Conservation (phyloP, 1,284 basidiomycete species). For the Cutaneotrichosporon sp. region DNA sequence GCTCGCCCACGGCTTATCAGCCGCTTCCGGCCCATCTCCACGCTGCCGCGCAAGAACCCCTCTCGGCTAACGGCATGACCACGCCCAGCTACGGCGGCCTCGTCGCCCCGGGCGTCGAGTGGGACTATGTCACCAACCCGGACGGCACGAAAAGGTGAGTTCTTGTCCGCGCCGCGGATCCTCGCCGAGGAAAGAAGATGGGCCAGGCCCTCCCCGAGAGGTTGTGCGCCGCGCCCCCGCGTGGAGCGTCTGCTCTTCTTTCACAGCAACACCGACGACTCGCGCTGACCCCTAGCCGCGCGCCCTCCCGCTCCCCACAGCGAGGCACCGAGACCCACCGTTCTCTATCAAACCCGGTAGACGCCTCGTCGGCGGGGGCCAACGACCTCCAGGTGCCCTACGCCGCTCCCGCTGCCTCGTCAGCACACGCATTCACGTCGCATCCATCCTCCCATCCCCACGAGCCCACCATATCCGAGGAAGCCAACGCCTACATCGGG, state of each 20-base stretch:
- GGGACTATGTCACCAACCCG: conserved; percentile 47
- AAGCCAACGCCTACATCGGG: conserved; percentile 29
- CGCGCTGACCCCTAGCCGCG: conserved; percentile 5
- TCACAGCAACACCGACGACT: no score
- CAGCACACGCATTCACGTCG: conserved; percentile 21
- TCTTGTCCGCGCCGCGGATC: not conserved
- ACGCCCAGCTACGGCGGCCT: conserved; percentile 54
- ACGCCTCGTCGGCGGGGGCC: not conserved
- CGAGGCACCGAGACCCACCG: conserved; percentile 19
- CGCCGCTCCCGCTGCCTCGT: conserved; percentile 17
- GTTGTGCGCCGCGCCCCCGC: no score
- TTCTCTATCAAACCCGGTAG: conserved; percentile 25
- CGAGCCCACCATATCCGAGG: conserved; percentile 44
- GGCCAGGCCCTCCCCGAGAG: no score
- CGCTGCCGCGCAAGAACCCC: conserved; percentile 26
- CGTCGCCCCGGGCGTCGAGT: conserved; percentile 55
- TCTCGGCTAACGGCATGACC: conserved; percentile 28
- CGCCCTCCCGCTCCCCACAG: conserved; percentile 3
- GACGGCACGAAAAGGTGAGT: conserved; percentile 46
- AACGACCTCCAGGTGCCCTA: conserved; percentile 11
- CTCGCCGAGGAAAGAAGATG: not conserved
- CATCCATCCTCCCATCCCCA: conserved; percentile 32
- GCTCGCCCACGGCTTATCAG: conserved; percentile 35
- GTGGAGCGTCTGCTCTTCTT: no score
- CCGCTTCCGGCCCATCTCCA: conserved; percentile 44